Evolutionary conservation across 305 asterid species (phyloP).

Genomic region (Euphrasia arctica): DNA sequence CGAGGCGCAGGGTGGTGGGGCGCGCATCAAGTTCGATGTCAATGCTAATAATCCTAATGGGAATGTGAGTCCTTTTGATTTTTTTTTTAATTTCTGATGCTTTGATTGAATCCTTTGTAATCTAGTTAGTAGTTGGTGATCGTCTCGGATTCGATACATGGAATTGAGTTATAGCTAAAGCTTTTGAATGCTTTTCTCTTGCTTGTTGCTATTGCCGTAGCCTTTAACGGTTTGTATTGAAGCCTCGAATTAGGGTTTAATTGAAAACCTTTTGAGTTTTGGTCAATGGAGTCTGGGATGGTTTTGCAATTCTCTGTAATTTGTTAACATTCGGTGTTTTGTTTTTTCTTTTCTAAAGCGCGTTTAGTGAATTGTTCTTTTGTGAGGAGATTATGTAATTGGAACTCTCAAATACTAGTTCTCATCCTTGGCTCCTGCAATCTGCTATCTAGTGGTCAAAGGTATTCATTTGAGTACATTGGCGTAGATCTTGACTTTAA

Average conservation of each 20-base stretch:
- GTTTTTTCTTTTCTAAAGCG: no score
- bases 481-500: not conserved
- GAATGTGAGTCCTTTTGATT: conserved; percentile 58
- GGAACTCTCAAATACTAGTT: no score
- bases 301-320: no score
- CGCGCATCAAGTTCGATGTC: conserved; percentile 82
- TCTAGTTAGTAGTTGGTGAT: not conserved
- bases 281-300: not conserved
- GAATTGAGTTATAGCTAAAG: not conserved
- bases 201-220: not conserved
- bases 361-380: no score
- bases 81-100: conserved; percentile 2
- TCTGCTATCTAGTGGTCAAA: no score
- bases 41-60: conserved; percentile 65
- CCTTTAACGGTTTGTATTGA: conserved; percentile 7
- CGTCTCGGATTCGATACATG: no score
- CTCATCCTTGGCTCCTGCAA: no score
- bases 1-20: conserved; percentile 69
- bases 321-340: no score
- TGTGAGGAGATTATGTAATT: no score
- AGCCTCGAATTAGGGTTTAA: conserved; percentile 29
- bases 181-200: not conserved
- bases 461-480: no score
- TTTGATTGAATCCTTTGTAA: conserved; percentile 10
- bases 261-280: not conserved